Percentiles rank a stretch among this genome's conserved stretches.
Conservation (phyloP, 495 filamentous ascomycete species). For the Polyplosphaeria fusca region DNA sequence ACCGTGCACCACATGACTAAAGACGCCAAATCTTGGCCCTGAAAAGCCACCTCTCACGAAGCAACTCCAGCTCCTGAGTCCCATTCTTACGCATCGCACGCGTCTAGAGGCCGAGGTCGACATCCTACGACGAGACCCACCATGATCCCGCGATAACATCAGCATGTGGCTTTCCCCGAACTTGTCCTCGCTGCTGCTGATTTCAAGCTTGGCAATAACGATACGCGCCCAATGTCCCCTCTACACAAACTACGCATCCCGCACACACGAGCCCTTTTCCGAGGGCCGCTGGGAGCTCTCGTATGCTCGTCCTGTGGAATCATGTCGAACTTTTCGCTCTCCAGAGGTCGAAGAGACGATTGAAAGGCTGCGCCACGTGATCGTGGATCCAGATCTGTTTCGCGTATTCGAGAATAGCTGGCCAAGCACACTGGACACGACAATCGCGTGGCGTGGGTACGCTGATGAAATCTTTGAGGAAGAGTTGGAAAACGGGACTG, state of each 20-base stretch:
- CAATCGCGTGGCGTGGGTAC: constrained; percentile 60
- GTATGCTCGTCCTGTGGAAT: constrained; percentile 53
- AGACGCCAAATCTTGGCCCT: no score
- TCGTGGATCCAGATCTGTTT: constrained; percentile 62
- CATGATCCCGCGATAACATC: no score
- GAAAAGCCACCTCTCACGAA: no score
- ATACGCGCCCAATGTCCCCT: constrained; percentile 37
- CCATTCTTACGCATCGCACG: no score
- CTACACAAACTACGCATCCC: constrained; percentile 39
- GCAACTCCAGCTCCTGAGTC: no score
- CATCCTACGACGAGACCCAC: no score
- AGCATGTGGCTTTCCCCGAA: no score
- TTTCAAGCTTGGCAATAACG: neutral
- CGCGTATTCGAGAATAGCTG: constrained; percentile 63
- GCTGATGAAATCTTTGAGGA: constrained; percentile 31
- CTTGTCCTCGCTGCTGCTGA: no score
- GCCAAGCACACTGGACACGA: constrained; percentile 67
- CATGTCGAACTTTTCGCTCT: constrained; percentile 60
- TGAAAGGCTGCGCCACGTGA: constrained; percentile 45
- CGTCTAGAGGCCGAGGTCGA: no score
- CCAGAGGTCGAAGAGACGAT: constrained; percentile 54
- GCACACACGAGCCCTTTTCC: constrained; percentile 39
- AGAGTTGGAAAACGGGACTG: neutral
- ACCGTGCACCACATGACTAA: no score
- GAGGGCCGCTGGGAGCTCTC: constrained; percentile 47